These are phyloP conservation scores for Betula pendula DNA, from an alignment of 306 rosid genomes.

Conservation along the genomic window DNA sequence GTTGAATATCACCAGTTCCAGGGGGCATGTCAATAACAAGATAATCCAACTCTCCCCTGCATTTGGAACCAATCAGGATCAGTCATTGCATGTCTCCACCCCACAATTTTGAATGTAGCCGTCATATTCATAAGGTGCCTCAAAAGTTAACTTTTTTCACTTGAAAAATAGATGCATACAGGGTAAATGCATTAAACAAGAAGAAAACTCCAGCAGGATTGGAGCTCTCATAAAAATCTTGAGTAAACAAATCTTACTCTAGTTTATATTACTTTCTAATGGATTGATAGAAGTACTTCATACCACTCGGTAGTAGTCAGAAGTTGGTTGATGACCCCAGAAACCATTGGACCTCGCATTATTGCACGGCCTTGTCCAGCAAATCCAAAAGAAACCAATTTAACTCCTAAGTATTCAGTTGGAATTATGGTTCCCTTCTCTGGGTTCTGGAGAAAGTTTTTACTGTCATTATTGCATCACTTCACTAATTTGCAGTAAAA, in stretches of 20 bases:
- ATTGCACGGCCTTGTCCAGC: conserved; percentile 97
- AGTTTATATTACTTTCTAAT: conserved; percentile 8
- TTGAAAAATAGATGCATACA: neutral
- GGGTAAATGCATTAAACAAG: neutral
- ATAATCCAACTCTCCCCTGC: conserved; percentile 97
- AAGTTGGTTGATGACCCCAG: conserved; percentile 93
- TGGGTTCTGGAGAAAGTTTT: conserved; percentile 57
- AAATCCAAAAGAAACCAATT: conserved; percentile 95
- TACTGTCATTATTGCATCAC: conserved; percentile 31
- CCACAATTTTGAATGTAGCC: conserved; percentile 1
- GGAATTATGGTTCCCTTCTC: conserved; percentile 87
- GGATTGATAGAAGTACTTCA: conserved; percentile 13
- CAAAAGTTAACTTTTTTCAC: neutral
- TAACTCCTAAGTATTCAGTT: conserved; percentile 91
- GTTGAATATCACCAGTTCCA: conserved; percentile 98
- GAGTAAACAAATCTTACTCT: conserved; percentile 10
- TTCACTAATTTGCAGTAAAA: conserved; percentile 25
- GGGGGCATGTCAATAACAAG: conserved; percentile 98
- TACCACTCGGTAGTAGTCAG: conserved; percentile 95
- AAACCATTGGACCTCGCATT: conserved; percentile 99
- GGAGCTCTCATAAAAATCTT: neutral
- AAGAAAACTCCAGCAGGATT: neutral
- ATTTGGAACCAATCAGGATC: conserved; percentile 32
- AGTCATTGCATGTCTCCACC: conserved; percentile 14
- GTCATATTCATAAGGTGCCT: neutral